Evolutionary conservation across 306 rosid species (phyloP), one percentile per base, ranked within the genome.

Genomic region (Glycine tomentella): DNA sequence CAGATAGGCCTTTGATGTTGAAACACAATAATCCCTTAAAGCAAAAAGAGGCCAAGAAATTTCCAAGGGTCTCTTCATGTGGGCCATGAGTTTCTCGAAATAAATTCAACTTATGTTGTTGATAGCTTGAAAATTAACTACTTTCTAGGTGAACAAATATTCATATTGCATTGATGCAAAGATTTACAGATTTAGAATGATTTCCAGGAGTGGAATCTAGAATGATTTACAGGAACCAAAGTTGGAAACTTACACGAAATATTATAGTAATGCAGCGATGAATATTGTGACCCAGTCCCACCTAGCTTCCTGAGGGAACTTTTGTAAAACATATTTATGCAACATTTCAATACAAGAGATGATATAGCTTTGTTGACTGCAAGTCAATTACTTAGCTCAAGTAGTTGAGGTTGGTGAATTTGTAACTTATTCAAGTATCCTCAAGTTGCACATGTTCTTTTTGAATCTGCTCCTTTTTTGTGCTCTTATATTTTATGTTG

Each of bases 251-350:
- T 25, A 8, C 8, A 31, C 31, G 2, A 61, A 9, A 25, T 31
- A 61, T 61, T 61, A 31, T 61, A 25, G 31, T 61, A 31, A 12
- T 33, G 45, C 69, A 34, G 45, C 45, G 5, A 34, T 15, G 7
- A 12, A 34, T 33, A 45, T 12, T 63, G 45, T 61, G 34, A 12
- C 69, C 9, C 42, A 33, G 9, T 33, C 45, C 46, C 46, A 63
- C 69, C 17, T 33, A 63, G 16, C 45, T 63, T 63, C 45, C 69
- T 12, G 3, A 33, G n/a, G 42, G 69, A 10, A 33, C 45, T 12
- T 63, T 34, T 63, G 69, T 63, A 63, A 63, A 63, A 34, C 44
- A 33, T 5, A 63, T 33, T 33, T 63, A 63, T 63, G 46, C 69
- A 63, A 33, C 69, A 5, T 33, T 40, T 63, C 36, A 4, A 12